Evolutionary conservation across 805 yeast genomes (phyloP).

Genomic region (Candida ovalis): DNA sequence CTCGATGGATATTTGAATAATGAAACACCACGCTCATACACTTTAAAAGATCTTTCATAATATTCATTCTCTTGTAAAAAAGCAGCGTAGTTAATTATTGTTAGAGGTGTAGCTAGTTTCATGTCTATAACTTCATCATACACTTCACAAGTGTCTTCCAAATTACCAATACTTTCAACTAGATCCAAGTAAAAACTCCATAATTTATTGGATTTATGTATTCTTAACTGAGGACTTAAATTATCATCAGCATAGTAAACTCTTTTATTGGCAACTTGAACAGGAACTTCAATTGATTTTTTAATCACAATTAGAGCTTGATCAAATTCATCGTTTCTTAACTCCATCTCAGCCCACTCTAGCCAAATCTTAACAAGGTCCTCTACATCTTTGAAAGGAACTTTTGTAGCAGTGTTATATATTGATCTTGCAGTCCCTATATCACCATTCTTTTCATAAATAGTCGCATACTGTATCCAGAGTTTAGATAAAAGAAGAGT

Average conservation of each 20-base stretch:
- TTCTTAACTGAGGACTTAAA: conserved; percentile 51
- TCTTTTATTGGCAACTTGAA: conserved; percentile 7
- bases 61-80: conserved; percentile 48
- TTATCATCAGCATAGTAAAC: conserved; percentile 36
- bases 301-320: conserved; percentile 34
- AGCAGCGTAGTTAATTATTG: conserved; percentile 62
- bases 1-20: conserved; percentile 58
- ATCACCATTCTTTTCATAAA: conserved; percentile 58
- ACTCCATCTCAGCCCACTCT: conserved; percentile 71
- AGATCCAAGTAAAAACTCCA: conserved; percentile 77
- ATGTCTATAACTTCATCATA: conserved; percentile 54
- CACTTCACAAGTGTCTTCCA: conserved; percentile 35
- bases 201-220: conserved; percentile 56
- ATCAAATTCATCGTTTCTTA: conserved; percentile 44
- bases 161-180: conserved; percentile 51
- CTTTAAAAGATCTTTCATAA: conserved; percentile 48
- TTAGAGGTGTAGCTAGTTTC: conserved; percentile 66
- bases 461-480: conserved; percentile 68
- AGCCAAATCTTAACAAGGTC: conserved; percentile 70
- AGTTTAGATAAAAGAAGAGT: conserved; percentile 45
- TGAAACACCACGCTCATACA: conserved; percentile 67
- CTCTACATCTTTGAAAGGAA: conserved; percentile 57
- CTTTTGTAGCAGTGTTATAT: conserved; percentile 60
- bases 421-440: conserved; percentile 57
- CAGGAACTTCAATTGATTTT: conserved; percentile 29